Percentiles rank a stretch among this genome's conserved stretches.
phyloP scores from a whole-genome alignment of 2,329 filamentous ascomycete species.

The Purpureocillium lavendulum region DNA sequence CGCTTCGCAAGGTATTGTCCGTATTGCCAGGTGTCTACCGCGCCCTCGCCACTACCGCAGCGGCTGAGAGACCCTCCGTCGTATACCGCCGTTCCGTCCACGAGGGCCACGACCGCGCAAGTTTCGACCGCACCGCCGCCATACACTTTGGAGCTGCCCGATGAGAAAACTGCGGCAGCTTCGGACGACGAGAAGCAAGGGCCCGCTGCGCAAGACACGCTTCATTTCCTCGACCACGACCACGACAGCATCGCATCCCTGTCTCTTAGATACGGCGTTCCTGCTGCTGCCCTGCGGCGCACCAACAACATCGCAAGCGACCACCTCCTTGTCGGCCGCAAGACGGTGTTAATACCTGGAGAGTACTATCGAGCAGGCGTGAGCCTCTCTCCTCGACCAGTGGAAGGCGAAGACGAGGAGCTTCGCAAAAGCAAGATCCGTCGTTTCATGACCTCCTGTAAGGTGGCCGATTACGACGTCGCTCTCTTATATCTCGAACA shows the following conservation, averaged over 20 bases:
- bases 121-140: conserved; percentile 27
- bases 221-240: conserved; percentile 68
- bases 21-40: conserved; percentile 66
- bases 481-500: conserved; percentile 70
- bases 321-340: conserved; percentile 60
- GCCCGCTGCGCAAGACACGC: conserved; percentile 46
- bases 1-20: conserved; percentile 62
- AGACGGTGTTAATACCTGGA: conserved; percentile 63
- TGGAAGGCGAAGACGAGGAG: conserved; percentile 70
- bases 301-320: conserved; percentile 66
- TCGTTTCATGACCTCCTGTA: conserved; percentile 72
- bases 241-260: conserved; percentile 61
- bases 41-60: conserved; percentile 48
- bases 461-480: conserved; percentile 68
- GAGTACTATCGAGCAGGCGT: conserved; percentile 59
- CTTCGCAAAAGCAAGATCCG: conserved; percentile 61
- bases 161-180: conserved; percentile 16
- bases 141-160: conserved; percentile 18
- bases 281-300: conserved; percentile 50
- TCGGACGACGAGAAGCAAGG: conserved; percentile 20
- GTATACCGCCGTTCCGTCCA: conserved; percentile 38
- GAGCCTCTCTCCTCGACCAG: conserved; percentile 59
- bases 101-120: conserved; percentile 13
- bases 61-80: conserved; percentile 61
- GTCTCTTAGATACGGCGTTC: conserved; percentile 63